Base-by-base conservation (phyloP, 2,329 filamentous ascomycete genomes). In the Talaromyces amestolkiae region DNA sequence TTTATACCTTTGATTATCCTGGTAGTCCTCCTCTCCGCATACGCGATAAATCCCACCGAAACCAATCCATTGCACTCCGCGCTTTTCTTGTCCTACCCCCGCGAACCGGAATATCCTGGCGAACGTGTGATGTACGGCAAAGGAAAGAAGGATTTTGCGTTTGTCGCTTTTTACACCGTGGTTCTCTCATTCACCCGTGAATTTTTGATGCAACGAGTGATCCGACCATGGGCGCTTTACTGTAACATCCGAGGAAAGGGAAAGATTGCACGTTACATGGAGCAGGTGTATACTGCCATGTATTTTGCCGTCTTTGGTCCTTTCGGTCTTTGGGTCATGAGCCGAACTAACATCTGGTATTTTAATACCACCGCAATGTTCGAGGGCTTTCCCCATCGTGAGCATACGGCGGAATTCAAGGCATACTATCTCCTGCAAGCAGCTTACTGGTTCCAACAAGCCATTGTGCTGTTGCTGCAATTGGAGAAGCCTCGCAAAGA, bases 391-490 rank as follows among this genome's bases (percentile, higher is more conserved):
- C 93, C 93, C 5, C 93, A 97, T 79, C 85, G 86, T 72, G 89
- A 90, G 33, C 92, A 96, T 75, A 89, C 91, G 68, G 91, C 84
- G 65, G 72, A 85, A 45, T 93, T 97, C 86, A 98, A 98, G 83
- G 92, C 94, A 67, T 98, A 97, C 81, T 98, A 98, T 77, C 84
- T 98, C 69, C 91, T 97, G 72, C 89, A 98, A 80, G 94, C 92
- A 51, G 91, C 91, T 70, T 98, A 97, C 84, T 98, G 94, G 94
- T 88, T 91, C 3, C 93, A 97, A 83, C 93, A 97, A 82, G 91
- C 90, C 60, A 91, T 98, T 70, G 93, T 97, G 19, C 82, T 97
- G 67, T 73, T 96, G 66, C 82, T 97, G 61, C 91, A 91, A 77
- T 85, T 97, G 78, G 93, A 98, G 83, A 96, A 96, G 83, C 93